Evolutionary conservation across 768 basidiomycete species (phyloP), one percentile per base, ranked within the genome.

Genomic region (Phanerochaete carnosa): DNA sequence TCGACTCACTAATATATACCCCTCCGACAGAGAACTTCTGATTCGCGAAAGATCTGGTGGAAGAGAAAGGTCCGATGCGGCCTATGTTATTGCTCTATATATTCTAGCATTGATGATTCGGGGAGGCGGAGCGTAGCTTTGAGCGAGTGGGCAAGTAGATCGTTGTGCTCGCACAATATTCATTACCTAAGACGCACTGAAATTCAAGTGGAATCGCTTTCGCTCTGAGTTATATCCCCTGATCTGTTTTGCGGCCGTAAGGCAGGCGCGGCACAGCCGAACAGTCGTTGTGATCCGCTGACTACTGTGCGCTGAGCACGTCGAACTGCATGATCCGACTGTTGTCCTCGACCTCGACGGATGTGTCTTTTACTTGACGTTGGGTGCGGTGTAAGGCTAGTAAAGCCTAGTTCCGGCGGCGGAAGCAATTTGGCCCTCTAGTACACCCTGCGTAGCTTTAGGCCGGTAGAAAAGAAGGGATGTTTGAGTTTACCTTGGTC

Each of bases 1-100:
- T 46, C 23, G 43, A 13, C 23, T 13, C 6, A 39, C 32, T 58
- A 33, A 49, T 26, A 15, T 12, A n/a, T 57, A 13, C 13, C 25
- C 22, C n/a, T 23, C 43, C 49, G 9, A n/a, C 65, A 71, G 70
- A 71, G 67, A 71, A 71, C 64, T 71, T 69, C 68, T 71, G 53
- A 67, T 39, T 32, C 12, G 54, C 37, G 23, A 39, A 11, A n/a
- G n/a, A n/a, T n/a, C n/a, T 54, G 15, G 25, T 15, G 52, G n/a
- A n/a, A 43, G 39, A 12, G 12, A n/a, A 43, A 43, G 39, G 39
- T n/a, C n/a, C n/a, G n/a, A 13, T 35, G 33, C 33, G 33, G 6
- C 33, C 7, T 35, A 13, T 35, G 13, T 13, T 35, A 13, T 6
- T 35, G 39, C 39, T 43, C 39, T 19, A 43, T 43, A 7, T 43